Base-by-base conservation (phyloP, 208 protist species). In the Porcisia hertigi region DNA sequence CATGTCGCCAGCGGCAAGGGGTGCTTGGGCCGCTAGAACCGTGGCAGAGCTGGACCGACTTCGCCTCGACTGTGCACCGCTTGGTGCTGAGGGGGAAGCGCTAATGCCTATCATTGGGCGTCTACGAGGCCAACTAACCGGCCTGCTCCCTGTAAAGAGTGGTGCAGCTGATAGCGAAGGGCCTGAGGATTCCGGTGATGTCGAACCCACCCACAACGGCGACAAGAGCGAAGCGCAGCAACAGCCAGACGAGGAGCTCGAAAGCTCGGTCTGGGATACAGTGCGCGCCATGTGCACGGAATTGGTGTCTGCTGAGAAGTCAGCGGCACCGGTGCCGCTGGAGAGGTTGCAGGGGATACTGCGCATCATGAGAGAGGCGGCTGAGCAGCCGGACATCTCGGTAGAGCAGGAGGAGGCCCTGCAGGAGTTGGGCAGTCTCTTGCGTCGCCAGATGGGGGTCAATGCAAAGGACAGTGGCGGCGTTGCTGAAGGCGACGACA, bases 271-370 rank as follows among this genome's bases (percentile, higher is more conserved):
- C 34, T 88, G 81, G 69, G 72, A 18, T 7, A 62, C 77, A 30
- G 69, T 90, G 57, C 52, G 60, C 43, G 86, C 86, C 25, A 89
- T 90, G 75, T 75, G 69, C 3, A 49, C 69, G 3, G 83, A 89
- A 71, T 64, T 90, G 58, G 16, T 76, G 36, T 54, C 57, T 6
- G 76, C 82, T 7, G 73, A 81, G 14, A 62, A 52, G 39, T 18
- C 41, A 1, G 76, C 66, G 63, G 55, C 81, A n/a, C 54, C 34
- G 0, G 66, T 86, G 30, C 62, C 81, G n/a, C 34, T 53, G 30
- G 64, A 75, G 16, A 84, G 87, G 70, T 36, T 85, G 25, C 64
- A 86, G 58, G 63, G 74, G 43, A 81, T 81, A 71, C 57, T 77
- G 0, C 66, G 30, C 25, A 39, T 73, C 43, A 47, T 81, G 49